A percentile compares a stretch with the other conserved stretches of the same genome.
Evolutionary conservation across 441 rosid genomes (phyloP).

Genomic region (Gossypium gossypioides): DNA sequence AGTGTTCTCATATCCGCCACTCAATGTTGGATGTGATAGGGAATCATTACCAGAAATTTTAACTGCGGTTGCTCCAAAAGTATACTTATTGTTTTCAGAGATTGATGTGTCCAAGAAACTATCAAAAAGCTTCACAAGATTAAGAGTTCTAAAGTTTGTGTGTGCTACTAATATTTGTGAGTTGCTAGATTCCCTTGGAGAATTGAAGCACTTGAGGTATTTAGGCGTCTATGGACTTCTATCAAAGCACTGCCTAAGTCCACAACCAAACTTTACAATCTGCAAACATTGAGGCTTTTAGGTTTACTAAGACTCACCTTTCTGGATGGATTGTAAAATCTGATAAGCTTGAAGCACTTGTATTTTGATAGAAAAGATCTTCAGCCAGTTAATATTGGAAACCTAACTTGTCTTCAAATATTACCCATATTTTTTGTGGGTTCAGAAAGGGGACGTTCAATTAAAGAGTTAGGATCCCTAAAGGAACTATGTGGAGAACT

Average conservation of each 20-base stretch:
- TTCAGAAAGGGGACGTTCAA: not conserved
- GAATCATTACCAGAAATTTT: too few species aligned
- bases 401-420: slow-evolving; percentile 3
- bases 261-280: slow-evolving; percentile 15
- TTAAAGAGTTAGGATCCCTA: slow-evolving; percentile 13
- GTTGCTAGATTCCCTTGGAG: slow-evolving; percentile 4
- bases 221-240: slow-evolving; percentile 7
- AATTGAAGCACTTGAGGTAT: slow-evolving; percentile 12
- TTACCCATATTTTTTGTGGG: slow-evolving; percentile 18
- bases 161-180: not conserved
- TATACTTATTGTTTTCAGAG: too few species aligned
- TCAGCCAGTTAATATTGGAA: not conserved
- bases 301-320: not conserved
- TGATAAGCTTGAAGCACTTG: slow-evolving; percentile 20
- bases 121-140: slow-evolving; percentile 4
- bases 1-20: slow-evolving; percentile 1
- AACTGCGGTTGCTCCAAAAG: too few species aligned
- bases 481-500: slow-evolving; percentile 10
- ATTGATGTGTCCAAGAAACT: not conserved
- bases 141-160: slow-evolving; percentile 9
- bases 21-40: not conserved
- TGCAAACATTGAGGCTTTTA: slow-evolving; percentile 12
- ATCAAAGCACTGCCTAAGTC: slow-evolving; percentile 6
- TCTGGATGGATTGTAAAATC: slow-evolving; percentile 5
- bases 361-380: not conserved